These are phyloP conservation scores for Huntiella savannae DNA, from an alignment of 2,329 filamentous ascomycete genomes.

Conservation along the genomic window DNA sequence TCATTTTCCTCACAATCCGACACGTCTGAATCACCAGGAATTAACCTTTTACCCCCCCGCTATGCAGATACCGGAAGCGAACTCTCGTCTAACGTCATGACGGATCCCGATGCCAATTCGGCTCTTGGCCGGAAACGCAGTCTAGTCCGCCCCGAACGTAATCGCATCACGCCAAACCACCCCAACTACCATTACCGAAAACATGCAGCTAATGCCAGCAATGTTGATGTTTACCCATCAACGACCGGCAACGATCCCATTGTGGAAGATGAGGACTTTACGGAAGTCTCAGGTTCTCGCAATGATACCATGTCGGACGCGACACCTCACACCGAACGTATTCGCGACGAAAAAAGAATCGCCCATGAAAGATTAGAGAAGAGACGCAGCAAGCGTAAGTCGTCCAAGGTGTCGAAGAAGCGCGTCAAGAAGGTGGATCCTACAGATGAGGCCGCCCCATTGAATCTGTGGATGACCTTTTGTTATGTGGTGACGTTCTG, in stretches of 20 bases:
- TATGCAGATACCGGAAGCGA: conserved; percentile 15
- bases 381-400: conserved; percentile 19
- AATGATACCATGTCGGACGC: conserved; percentile 28
- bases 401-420: conserved; percentile 27
- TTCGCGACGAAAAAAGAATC: conserved; percentile 19
- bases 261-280: conserved; percentile 55
- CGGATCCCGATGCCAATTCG: conserved; percentile 15
- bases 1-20: conserved; percentile 41
- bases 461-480: conserved; percentile 88
- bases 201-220: conserved; percentile 80
- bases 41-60: conserved; percentile 31
- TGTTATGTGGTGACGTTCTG: conserved; percentile 89
- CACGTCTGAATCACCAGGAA: conserved; percentile 34
- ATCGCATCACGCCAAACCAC: conserved; percentile 67
- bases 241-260: conserved; percentile 84
- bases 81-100: conserved; percentile 14
- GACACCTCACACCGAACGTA: conserved; percentile 21
- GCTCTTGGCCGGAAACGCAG: conserved; percentile 56
- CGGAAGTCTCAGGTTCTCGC: conserved; percentile 30
- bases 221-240: conserved; percentile 79
- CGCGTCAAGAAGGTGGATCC: conserved; percentile 40
- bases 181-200: conserved; percentile 93
- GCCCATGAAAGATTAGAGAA: conserved; percentile 16
- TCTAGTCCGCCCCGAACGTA: conserved; percentile 73
- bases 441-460: conserved; percentile 52